Percentiles rank a stretch among this genome's conserved stretches.
Conservation (phyloP, 352 stramenopile species). For the Pythium phragmitis region DNA sequence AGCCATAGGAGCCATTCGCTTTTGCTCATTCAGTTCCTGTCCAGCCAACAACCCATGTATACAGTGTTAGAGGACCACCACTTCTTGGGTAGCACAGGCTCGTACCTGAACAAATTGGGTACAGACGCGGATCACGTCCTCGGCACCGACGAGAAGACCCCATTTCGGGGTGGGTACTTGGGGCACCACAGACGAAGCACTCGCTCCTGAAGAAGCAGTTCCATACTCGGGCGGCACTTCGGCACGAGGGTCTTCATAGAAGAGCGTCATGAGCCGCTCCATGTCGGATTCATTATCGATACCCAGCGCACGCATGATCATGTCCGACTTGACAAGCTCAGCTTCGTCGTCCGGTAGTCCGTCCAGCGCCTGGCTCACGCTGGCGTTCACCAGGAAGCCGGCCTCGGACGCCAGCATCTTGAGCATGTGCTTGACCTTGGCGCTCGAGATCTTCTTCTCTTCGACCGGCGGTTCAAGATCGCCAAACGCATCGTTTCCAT, state of each 20-base stretch:
- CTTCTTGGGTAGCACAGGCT: too few species aligned
- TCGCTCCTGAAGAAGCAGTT: conserved; percentile 5
- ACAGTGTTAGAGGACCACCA: too few species aligned
- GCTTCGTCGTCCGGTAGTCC: conserved; percentile 70
- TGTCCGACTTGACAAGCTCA: conserved; percentile 83
- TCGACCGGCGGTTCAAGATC: conserved; percentile 45
- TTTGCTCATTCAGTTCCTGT: conserved; percentile 74
- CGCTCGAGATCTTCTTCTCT: conserved; percentile 65
- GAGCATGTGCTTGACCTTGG: conserved; percentile 89
- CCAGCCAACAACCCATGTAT: neutral
- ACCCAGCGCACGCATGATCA: conserved; percentile 85
- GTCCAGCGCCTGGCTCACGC: conserved; percentile 77
- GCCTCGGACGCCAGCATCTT: conserved; percentile 83
- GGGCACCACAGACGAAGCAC: conserved; percentile 1
- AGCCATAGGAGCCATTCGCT: conserved; percentile 48
- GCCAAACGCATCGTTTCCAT: conserved; percentile 45
- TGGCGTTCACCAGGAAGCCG: conserved; percentile 86
- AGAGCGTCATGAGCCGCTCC: conserved; percentile 74
- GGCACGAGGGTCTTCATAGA: conserved; percentile 69
- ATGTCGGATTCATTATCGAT: conserved; percentile 88
- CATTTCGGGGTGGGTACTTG: conserved; percentile 39
- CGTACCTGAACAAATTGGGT: conserved; percentile 87
- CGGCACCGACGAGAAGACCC: conserved; percentile 71
- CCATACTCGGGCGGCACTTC: conserved; percentile 44
- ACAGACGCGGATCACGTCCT: conserved; percentile 87